Evolutionary conservation across 106 monocot species (phyloP).

Genomic region (Apostasia shenzhenica): DNA sequence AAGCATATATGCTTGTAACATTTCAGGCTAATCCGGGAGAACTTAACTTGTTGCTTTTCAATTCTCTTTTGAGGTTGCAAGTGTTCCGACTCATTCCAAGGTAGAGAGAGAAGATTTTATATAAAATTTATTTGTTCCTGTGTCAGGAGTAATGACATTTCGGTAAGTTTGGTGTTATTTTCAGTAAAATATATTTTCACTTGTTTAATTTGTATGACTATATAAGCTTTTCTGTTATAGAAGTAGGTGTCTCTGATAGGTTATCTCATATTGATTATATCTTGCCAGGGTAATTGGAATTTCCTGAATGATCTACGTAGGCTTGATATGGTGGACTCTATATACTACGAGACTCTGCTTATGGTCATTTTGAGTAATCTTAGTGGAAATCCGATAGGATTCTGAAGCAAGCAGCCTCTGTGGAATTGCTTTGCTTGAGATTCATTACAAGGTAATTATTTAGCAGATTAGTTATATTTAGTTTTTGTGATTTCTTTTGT

Average conservation of each 20-base stretch:
- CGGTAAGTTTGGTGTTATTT: conserved; percentile 39
- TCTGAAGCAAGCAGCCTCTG: conserved; percentile 87
- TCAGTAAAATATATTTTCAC: too few relatives aligned
- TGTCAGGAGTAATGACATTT: conserved; percentile 97
- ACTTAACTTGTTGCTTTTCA: too few relatives aligned
- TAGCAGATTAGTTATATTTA: too few relatives aligned
- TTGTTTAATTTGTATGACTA: too few relatives aligned
- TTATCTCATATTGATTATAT: neutral
- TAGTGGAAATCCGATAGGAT: conserved; percentile 99
- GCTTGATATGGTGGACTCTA: conserved; percentile 95
- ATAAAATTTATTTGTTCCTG: conserved; percentile 96
- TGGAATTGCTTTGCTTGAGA: conserved; percentile 97
- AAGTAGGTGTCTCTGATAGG: too few relatives aligned
- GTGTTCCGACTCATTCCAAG: conserved; percentile 99
- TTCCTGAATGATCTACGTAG: conserved; percentile 99
- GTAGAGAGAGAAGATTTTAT: conserved; percentile 98
- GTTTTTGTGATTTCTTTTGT: too few relatives aligned
- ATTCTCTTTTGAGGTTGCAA: too few relatives aligned
- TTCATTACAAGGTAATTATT: conserved; percentile 86
- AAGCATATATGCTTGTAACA: neutral
- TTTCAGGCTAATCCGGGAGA: too few relatives aligned
- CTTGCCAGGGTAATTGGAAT: conserved; percentile 88
- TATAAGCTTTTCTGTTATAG: too few relatives aligned
- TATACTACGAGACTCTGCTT: too few relatives aligned
- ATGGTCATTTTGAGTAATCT: too few relatives aligned